Conservation (phyloP, 148 eudicot genomes). For the Talinum fruticosum region DNA sequence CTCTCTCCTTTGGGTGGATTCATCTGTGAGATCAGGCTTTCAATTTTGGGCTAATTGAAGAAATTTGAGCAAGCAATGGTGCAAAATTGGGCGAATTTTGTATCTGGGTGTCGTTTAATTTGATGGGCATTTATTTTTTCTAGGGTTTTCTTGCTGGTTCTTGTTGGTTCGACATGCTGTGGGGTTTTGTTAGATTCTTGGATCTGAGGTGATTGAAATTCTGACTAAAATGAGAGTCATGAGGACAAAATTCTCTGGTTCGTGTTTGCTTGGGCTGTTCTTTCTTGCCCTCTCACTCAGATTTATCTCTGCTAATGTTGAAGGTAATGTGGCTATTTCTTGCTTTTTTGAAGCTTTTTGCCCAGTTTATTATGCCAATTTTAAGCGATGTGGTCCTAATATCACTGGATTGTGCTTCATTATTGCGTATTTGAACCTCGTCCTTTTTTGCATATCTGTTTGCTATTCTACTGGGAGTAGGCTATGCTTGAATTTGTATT, state of each 20-base stretch:
- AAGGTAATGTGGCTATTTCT: conserved; percentile 43
- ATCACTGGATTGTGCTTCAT: neutral
- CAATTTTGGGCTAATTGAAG: too few relatives aligned
- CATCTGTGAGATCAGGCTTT: too few relatives aligned
- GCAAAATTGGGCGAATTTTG: too few relatives aligned
- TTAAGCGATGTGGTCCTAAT: neutral
- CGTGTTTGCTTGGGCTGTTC: conserved; percentile 31
- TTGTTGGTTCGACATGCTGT: conserved; percentile 16
- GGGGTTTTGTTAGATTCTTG: conserved; percentile 21
- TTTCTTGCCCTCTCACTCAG: conserved; percentile 33
- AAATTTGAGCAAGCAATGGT: too few relatives aligned
- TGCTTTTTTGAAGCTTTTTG: neutral
- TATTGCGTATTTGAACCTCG: too few relatives aligned
- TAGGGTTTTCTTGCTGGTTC: conserved; percentile 23
- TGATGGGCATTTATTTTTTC: conserved; percentile 21
- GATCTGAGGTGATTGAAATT: conserved; percentile 35
- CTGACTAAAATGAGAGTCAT: conserved; percentile 34
- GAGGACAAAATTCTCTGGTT: conserved; percentile 29
- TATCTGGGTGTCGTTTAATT: too few relatives aligned
- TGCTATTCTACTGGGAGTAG: too few relatives aligned
- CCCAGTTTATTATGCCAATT: neutral
- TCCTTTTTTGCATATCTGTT: too few relatives aligned
- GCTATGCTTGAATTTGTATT: too few relatives aligned
- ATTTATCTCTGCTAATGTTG: conserved; percentile 50
- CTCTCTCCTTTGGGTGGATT: too few relatives aligned